Base-by-base conservation (phyloP, 169 alveolate genomes). In the Eimeria sp. region DNA sequence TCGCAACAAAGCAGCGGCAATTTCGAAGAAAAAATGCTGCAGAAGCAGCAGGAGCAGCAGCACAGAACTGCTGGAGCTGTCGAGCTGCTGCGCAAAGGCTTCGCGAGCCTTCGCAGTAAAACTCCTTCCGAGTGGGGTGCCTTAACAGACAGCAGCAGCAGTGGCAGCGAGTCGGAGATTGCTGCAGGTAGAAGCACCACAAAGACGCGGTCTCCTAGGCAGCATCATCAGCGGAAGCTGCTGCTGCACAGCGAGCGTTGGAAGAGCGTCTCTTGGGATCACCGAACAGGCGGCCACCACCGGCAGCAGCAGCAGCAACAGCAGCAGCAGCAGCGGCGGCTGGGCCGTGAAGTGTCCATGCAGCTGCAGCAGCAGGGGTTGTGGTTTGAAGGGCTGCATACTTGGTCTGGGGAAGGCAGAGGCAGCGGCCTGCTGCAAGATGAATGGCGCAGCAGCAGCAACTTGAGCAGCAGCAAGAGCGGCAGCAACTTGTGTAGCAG, bases 321-420 rank as follows among this genome's bases (percentile, higher is more conserved):
- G 89, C 89, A 49, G 89, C 89, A 14, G 30, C 16, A 76, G 34
- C 88, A 76, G 88, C 88, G 20, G 70, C 65, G 61, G 72, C 63
- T 22, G 73, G 61, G 76, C 47, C 82, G 61, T 13, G 82, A 86
- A 34, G 80, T 61, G 45, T 34, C 93, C 4, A 7, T 86, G 93
- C 80, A 57, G 76, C 80, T 86, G 82, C 93, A 86, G 93, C 93
- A 86, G 93, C 93, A 86, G 58, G 93, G 93, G 16, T 51, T 86
- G 82, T 86, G 93, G 93, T 86, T 86, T 86, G 93, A 86, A 27
- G 93, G 93, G 45, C 43, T 86, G 80, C 93, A 86, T 14, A 86
- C 93, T 3, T 86, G 93, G 93, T 86, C 93, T 0, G 93, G 92
- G 3, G 92, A 84, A 18, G 78, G 93, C 30, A n/a, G 34, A 13